Evolutionary conservation across 352 stramenopile genomes (phyloP), one percentile per base, ranked within the genome.

Genomic region (Elongisporangium undulatum): DNA sequence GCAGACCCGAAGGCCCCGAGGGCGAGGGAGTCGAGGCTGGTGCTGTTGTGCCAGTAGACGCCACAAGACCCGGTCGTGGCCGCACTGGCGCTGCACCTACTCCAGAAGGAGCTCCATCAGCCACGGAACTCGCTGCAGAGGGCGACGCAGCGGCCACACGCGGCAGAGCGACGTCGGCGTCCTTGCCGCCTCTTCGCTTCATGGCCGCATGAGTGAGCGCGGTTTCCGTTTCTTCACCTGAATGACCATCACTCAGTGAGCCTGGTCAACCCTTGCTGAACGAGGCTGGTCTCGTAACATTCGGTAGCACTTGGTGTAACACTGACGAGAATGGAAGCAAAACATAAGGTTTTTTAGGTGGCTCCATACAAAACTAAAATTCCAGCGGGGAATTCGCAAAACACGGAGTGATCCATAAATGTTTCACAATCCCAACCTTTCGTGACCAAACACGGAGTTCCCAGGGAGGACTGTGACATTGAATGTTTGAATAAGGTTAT

Each of bases 1-100:
- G 59, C 23, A 55, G 45, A 53, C 59, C 53, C 3, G 53, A 17
- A 22, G 38, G 45, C 19, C 48, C 4, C 22, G 51, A 17, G 23
- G 10, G 21, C 10, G 51, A 17, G 23, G 10, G 21, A 1, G 34
- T 45, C 13, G 34, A 45, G 10, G 10, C 34, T 45, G 34, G 34
- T 17, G 10, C 7, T 45, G 34, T 17, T 4, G 34, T 45, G 4
- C 10, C 34, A 17, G 34, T 4, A 45, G 34, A 45, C 34, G 34
- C 12, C 34, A 45, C 34, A 16, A 45, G 12, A 12, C 34, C 34
- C 12, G 10, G 34, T 45, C 34, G 34, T 17, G 34, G 34, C 12
- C 34, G 34, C 12, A 4, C 34, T 45, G 34, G 2, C 34, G 34
- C 1, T 17, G 34, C 12, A 17, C 34, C 34, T 6, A 12, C 12